Conservation (phyloP, 352 stramenopile species). For the Phytophthora pluvialis region DNA sequence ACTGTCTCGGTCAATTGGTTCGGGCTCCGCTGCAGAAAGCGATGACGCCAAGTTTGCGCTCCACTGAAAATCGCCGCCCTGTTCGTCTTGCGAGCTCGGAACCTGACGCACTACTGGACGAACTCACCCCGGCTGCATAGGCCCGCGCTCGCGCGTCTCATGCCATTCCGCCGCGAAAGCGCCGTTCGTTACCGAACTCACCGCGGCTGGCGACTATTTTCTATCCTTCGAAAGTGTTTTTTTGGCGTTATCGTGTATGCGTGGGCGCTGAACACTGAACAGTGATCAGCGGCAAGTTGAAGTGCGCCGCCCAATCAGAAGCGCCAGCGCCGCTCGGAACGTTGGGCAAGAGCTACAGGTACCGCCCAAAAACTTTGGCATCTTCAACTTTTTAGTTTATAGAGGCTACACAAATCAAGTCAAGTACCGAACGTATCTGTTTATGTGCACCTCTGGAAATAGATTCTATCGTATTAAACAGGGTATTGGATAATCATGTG, state of each 20-base stretch:
- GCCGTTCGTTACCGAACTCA: neutral
- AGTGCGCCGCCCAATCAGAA: conserved; percentile 10
- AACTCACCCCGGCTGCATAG: neutral
- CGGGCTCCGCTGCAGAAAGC: too few species aligned
- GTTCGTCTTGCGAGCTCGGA: too few species aligned
- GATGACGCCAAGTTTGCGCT: too few species aligned
- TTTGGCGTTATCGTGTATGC: conserved; percentile 9
- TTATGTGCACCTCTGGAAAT: too few species aligned
- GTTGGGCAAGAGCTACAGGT: neutral
- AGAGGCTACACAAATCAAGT: too few species aligned
- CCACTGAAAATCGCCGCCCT: too few species aligned
- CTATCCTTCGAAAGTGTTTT: conserved; percentile 16
- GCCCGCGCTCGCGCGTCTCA: conserved; percentile 1
- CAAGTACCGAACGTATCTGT: too few species aligned
- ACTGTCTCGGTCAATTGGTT: too few species aligned
- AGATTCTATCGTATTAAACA: too few species aligned
- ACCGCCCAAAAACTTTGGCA: too few species aligned
- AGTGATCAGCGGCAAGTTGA: conserved; percentile 15
- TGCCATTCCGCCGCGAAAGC: neutral
- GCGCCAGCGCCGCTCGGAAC: neutral
- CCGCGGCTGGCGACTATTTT: conserved; percentile 9
- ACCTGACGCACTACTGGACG: neutral
- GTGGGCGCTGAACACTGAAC: conserved; percentile 11
- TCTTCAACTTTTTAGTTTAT: too few species aligned
- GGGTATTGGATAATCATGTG: too few species aligned